Conservation (phyloP, 2,329 filamentous ascomycete genomes). For the Xylaria sp. region DNA sequence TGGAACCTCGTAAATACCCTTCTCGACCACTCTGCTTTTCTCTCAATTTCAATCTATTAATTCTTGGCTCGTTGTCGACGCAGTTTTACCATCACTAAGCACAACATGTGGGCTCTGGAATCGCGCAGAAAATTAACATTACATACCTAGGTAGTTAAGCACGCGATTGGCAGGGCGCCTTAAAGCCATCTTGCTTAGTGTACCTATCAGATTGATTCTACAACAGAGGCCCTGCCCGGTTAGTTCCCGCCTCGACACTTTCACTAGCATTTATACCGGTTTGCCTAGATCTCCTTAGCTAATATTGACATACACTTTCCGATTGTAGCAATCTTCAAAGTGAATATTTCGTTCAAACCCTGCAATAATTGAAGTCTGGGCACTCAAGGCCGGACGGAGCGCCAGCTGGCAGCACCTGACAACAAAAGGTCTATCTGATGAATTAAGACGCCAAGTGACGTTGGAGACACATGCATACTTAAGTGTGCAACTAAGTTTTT, state of each 20-base stretch:
- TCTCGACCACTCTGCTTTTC: neutral
- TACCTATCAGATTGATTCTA: neutral
- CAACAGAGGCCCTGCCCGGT: neutral
- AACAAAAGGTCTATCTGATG: neutral
- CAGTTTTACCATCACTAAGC: neutral
- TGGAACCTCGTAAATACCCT: neutral
- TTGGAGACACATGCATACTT: neutral
- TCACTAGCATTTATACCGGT: neutral
- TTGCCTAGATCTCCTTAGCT: neutral
- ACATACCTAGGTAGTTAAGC: no score
- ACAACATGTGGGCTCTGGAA: constrained; percentile 12
- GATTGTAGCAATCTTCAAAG: neutral
- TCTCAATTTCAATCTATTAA: neutral
- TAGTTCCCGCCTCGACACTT: neutral
- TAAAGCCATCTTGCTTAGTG: constrained; percentile 13
- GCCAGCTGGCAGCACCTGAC: neutral
- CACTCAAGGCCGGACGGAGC: neutral
- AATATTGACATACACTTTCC: neutral
- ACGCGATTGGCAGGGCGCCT: constrained; percentile 18
- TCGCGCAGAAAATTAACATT: constrained; percentile 12
- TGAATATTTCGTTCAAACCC: neutral
- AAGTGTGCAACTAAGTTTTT: neutral
- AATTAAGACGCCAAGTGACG: constrained; percentile 2
- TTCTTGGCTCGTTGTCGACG: neutral
- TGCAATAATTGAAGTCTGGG: neutral